phyloP scores from a whole-genome alignment of 345 rosid genomes.

The Rhodomyrtus tomentosa region DNA sequence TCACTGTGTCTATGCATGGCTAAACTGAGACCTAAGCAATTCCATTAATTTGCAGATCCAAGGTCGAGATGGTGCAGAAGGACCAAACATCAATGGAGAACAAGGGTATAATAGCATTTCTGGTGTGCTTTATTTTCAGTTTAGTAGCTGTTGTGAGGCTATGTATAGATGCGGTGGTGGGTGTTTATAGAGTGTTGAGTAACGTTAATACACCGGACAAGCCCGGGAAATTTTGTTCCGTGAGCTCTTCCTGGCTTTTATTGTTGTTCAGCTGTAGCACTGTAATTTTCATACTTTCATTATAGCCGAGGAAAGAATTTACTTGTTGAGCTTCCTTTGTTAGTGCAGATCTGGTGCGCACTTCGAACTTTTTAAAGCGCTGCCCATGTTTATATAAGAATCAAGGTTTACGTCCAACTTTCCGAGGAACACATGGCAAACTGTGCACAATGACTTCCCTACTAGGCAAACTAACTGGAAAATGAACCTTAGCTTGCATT shows the following conservation, averaged over 20 bases:
- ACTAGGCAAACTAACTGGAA: not conserved
- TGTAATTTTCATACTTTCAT: conserved; percentile 32
- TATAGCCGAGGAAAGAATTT: conserved; percentile 11
- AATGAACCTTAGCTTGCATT: not conserved
- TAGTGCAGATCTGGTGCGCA: not conserved
- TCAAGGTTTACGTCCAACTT: not conserved
- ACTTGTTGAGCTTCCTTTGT: not conserved
- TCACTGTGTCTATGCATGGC: not conserved
- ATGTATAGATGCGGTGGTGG: conserved; percentile 25
- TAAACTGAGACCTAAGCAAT: not conserved
- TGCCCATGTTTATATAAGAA: not conserved
- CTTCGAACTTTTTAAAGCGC: not conserved
- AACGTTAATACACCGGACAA: conserved; percentile 15
- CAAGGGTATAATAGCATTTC: conserved; percentile 60
- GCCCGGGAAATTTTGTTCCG: conserved; percentile 48
- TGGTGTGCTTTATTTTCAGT: conserved; percentile 49
- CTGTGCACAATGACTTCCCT: not conserved
- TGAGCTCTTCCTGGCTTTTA: conserved; percentile 43
- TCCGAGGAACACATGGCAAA: not conserved
- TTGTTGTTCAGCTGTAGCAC: conserved; percentile 34
- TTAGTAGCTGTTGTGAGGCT: conserved; percentile 35
- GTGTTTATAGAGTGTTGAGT: conserved; percentile 13
- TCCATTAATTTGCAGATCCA: conserved; percentile 24
- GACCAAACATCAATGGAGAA: conserved; percentile 60
- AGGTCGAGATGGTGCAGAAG: conserved; percentile 35